Percentiles rank a stretch among this genome's conserved stretches.
phyloP scores from a whole-genome alignment of 1,284 basidiomycete genomes.

The Puccinia polysora region DNA sequence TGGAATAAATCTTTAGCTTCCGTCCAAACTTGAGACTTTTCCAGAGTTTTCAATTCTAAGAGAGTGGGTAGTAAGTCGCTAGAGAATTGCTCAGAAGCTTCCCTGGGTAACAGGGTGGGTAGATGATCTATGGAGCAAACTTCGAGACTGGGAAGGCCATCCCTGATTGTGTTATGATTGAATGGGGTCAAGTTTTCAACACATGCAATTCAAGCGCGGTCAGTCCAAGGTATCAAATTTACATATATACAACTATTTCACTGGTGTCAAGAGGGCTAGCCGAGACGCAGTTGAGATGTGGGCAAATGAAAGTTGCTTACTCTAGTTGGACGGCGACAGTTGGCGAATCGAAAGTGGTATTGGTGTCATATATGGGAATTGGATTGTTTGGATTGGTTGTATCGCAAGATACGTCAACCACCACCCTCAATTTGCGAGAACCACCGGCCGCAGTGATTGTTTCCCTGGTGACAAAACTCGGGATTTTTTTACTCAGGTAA shows the following conservation, averaged over 20 bases:
- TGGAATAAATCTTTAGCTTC: conserved; percentile 12
- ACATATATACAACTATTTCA: too few species aligned
- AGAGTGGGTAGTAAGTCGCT: conserved; percentile 83
- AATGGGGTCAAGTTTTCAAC: too few species aligned
- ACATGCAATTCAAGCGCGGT: too few species aligned
- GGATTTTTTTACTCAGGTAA: conserved; percentile 84
- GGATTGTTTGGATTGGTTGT: conserved; percentile 99
- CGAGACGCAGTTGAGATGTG: too few species aligned
- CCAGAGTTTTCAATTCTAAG: conserved; percentile 59
- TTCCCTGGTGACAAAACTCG: conserved; percentile 72
- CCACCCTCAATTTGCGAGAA: conserved; percentile 67
- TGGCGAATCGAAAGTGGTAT: conserved; percentile 90
- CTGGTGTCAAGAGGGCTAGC: too few species aligned
- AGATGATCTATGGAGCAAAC: conserved; percentile 97
- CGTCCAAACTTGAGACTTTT: conserved; percentile 5
- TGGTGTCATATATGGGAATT: conserved; percentile 89
- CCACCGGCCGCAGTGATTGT: conserved; percentile 69
- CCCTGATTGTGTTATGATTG: conserved; percentile 57
- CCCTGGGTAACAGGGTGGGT: conserved; percentile 88
- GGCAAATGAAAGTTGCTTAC: conserved; percentile 1
- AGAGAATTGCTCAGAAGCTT: conserved; percentile 95
- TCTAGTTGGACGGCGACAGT: conserved; percentile 71
- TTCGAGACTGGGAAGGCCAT: conserved; percentile 62
- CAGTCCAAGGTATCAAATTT: too few species aligned
- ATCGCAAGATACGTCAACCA: conserved; percentile 98